Evolutionary conservation across 805 yeast genomes (phyloP), one percentile per base, ranked within the genome.

Genomic region (Metschnikowia kunwiensis): DNA sequence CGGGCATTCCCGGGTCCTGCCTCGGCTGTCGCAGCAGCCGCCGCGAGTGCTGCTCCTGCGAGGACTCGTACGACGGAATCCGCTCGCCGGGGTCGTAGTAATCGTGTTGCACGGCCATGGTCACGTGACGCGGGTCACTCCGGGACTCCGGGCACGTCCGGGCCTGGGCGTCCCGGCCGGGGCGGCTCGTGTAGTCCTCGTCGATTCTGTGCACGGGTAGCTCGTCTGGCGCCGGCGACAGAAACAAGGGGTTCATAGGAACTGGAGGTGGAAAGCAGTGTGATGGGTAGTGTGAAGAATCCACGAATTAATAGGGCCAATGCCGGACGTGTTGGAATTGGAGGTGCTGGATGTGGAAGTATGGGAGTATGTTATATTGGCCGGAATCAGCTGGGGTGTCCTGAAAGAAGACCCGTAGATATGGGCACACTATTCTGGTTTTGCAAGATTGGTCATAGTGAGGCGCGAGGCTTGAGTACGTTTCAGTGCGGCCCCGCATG

Each of bases 31-130:
- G 28, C 28, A 7, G 29, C 39, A 34, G 30, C 20, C 42, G 27
- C 16, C 44, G 37, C 17, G 32, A 30, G 28, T 47, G 53, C 30
- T 51, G 60, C 30, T 53, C 59, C 44, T 67, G 72, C 3, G 70
- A 65, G 5, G 58, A 54, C 44, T 68, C 74, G 46, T 68, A 68
- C 1, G 68, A 60, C 2, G 74, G 74, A 1, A 68, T 67, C 7
- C 51, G 49, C 36, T 65, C 72, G 25, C 53, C 43, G 2, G 61
- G 64, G 34, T 63, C 68, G 21, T 24, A 49, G 23, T 24, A 32
- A 15, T 36, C 46, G 22, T 38, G 43, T 23, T 30, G 42, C 32
- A 48, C 51, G 7, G 44, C 31, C 51, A 47, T 44, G 14, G 32
- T 27, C 13, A 25, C 30, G 4, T 34, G 27, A 11, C 40, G 27